These are phyloP conservation scores for Penicillium sp. DNA, from an alignment of 2,329 filamentous ascomycete species.

Conservation along the genomic window DNA sequence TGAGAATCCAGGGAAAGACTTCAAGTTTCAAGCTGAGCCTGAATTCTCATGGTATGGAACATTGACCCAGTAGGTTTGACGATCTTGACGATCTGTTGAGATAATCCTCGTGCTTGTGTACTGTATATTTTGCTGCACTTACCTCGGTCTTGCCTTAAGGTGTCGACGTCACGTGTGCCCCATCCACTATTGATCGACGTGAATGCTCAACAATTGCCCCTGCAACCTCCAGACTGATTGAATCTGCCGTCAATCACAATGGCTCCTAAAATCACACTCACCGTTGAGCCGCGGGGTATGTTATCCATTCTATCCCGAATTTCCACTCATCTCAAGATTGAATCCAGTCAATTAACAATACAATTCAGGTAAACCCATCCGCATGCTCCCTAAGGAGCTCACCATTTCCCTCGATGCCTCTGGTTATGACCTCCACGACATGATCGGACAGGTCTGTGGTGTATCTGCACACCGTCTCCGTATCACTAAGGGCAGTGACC, in stretches of 20 bases:
- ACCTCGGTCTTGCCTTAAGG: slow-evolving; percentile 18
- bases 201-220: slow-evolving; percentile 5
- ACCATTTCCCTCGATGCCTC: slow-evolving; percentile 53
- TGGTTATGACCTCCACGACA: slow-evolving; percentile 57
- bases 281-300: slow-evolving; percentile 46
- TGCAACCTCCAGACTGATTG: neutral
- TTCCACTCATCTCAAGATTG: neutral
- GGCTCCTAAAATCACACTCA: slow-evolving; percentile 40
- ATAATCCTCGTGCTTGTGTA: neutral
- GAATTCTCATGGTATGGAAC: too few species aligned
- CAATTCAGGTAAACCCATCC: slow-evolving; percentile 60
- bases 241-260: slow-evolving; percentile 22
- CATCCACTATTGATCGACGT: neutral
- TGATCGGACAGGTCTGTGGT: slow-evolving; percentile 55
- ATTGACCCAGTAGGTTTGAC: neutral
- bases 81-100: neutral
- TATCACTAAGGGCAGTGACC: slow-evolving; percentile 65
- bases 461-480: slow-evolving; percentile 61
- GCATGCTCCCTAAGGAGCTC: slow-evolving; percentile 58
- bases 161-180: slow-evolving; percentile 17
- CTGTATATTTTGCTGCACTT: neutral
- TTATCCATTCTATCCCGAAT: neutral
- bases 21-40: neutral
- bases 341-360: neutral
- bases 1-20: too few species aligned